Evolutionary conservation across 2,329 filamentous ascomycete species (phyloP).

Genomic region (Juglanconis sp.): DNA sequence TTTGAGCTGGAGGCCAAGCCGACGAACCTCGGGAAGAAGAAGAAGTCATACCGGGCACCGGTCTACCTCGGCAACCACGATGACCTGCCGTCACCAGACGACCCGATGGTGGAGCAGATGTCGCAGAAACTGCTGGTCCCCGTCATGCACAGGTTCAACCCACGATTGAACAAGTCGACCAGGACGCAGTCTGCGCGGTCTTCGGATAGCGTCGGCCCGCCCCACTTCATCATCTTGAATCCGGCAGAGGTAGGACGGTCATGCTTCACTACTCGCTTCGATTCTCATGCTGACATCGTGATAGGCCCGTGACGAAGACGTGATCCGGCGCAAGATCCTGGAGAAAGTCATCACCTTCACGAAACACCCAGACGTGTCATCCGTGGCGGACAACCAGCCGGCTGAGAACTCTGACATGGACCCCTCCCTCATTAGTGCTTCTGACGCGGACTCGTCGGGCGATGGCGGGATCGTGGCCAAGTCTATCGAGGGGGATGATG

Average conservation of each 20-base stretch:
- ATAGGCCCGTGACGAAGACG: constrained; percentile 57
- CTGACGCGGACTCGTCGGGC: constrained; percentile 63
- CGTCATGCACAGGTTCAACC: constrained; percentile 59
- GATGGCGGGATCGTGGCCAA: constrained; percentile 65
- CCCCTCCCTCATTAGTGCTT: constrained; percentile 61
- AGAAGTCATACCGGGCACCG: constrained; percentile 20
- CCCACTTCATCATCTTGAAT: constrained; percentile 72
- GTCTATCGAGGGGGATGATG: constrained; percentile 85
- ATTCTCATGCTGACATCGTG: constrained; percentile 31
- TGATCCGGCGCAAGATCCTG: constrained; percentile 76
- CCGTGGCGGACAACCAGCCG: constrained; percentile 40
- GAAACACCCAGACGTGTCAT: constrained; percentile 48
- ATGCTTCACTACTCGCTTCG: not conserved
- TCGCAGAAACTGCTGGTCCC: constrained; percentile 69
- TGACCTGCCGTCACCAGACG: constrained; percentile 52
- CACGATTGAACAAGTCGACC: constrained; percentile 7
- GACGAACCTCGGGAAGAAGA: constrained; percentile 65
- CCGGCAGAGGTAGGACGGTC: constrained; percentile 60
- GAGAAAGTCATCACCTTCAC: constrained; percentile 74
- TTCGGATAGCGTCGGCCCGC: constrained; percentile 37
- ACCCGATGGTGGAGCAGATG: constrained; percentile 57
- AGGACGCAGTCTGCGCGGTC: constrained; percentile 18
- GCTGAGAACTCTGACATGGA: constrained; percentile 63
- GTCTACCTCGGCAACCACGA: constrained; percentile 34
- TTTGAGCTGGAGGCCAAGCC: constrained; percentile 76